Evolutionary conservation across 129 eudicot species (phyloP).

Genomic region (Rutidosis leptorrhynchoides): DNA sequence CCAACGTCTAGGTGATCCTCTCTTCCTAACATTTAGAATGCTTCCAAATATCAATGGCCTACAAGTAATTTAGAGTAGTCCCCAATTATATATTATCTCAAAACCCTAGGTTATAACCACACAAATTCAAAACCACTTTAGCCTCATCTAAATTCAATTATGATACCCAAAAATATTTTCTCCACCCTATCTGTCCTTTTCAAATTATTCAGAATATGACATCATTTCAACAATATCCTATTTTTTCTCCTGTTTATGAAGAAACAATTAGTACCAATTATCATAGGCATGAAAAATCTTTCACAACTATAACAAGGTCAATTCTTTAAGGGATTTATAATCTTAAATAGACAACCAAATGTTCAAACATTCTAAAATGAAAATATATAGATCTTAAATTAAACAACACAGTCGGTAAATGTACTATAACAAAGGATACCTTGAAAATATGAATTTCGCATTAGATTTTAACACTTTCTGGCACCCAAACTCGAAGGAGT

Average conservation of each 20-base stretch:
- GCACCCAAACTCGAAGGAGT: slow-evolving; percentile 77
- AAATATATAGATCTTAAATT: slow-evolving; percentile 8
- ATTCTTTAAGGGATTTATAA: background rate
- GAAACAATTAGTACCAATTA: background rate
- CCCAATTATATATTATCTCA: slow-evolving; percentile 21
- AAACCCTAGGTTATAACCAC: slow-evolving; percentile 23
- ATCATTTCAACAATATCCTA: slow-evolving; percentile 10
- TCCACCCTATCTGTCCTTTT: slow-evolving; percentile 36
- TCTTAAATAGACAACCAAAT: background rate
- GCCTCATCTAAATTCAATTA: slow-evolving; percentile 22
- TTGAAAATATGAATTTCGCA: background rate
- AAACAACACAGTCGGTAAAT: slow-evolving; percentile 11
- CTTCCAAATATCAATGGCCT: slow-evolving; percentile 19
- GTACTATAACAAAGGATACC: slow-evolving; percentile 10
- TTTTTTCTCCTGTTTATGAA: slow-evolving; percentile 3
- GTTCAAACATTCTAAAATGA: slow-evolving; percentile 11
- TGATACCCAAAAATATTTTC: slow-evolving; percentile 17
- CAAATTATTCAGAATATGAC: slow-evolving; percentile 14
- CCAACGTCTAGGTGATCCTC: too few species aligned
- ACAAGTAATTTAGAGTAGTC: slow-evolving; percentile 19
- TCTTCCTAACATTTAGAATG: too few species aligned
- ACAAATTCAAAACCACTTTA: slow-evolving; percentile 21
- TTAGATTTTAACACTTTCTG: slow-evolving; percentile 43
- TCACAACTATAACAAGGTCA: slow-evolving; percentile 11
- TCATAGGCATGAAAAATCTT: slow-evolving; percentile 6